These are phyloP conservation scores for Endoconidiophora laricicola DNA, from an alignment of 2,329 filamentous ascomycete species.

Conservation along the genomic window DNA sequence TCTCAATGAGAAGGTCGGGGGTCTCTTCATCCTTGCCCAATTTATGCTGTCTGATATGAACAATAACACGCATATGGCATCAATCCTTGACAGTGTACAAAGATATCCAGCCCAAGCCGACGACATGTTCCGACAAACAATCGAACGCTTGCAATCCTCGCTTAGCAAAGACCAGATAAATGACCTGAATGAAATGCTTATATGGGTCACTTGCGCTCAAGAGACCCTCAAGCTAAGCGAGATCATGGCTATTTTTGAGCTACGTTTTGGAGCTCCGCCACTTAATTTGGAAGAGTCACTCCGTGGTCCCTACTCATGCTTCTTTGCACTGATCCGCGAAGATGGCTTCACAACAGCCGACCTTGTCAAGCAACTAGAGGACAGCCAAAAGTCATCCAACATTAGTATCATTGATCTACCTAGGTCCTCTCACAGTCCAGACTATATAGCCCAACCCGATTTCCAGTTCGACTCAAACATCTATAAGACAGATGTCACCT, in stretches of 20 bases:
- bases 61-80: slow-evolving; percentile 27
- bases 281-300: slow-evolving; percentile 27
- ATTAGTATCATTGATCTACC: slow-evolving; percentile 11
- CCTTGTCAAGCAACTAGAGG: slow-evolving; percentile 23
- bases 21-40: slow-evolving; percentile 32
- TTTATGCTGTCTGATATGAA: slow-evolving; percentile 34
- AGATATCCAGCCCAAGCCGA: slow-evolving; percentile 29
- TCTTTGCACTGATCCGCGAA: slow-evolving; percentile 29
- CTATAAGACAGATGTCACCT: slow-evolving; percentile 23
- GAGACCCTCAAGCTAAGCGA: slow-evolving; percentile 27
- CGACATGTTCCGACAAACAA: slow-evolving; percentile 26
- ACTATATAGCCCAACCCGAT: slow-evolving; percentile 20
- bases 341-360: slow-evolving; percentile 28
- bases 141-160: slow-evolving; percentile 25
- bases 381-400: slow-evolving; percentile 11
- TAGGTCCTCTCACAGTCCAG: slow-evolving; percentile 19
- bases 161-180: slow-evolving; percentile 24
- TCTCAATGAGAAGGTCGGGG: slow-evolving; percentile 27
- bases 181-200: slow-evolving; percentile 30
- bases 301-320: slow-evolving; percentile 28
- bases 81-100: slow-evolving; percentile 27
- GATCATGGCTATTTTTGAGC: slow-evolving; percentile 27
- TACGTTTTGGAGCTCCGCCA: slow-evolving; percentile 26
- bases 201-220: slow-evolving; percentile 29
- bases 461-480: slow-evolving; percentile 28